phyloP scores from a whole-genome alignment of 208 protist species.

The Lotmaria passim region DNA sequence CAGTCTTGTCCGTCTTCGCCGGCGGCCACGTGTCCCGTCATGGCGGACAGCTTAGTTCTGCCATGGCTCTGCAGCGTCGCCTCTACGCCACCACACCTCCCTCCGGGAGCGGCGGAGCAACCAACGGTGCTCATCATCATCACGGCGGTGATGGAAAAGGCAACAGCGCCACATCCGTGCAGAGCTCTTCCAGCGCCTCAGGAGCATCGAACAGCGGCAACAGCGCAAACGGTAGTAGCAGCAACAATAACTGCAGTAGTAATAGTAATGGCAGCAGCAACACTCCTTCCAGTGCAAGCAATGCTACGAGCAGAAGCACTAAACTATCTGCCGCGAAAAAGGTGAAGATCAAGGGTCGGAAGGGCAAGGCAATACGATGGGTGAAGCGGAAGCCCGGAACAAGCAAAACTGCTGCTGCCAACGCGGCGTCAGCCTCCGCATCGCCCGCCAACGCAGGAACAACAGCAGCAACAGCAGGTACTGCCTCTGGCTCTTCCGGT shows the following conservation, averaged over 20 bases:
- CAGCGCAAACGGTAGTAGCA: conserved; percentile 2
- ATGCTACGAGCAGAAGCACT: too few species aligned
- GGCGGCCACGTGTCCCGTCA: neutral
- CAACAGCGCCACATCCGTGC: neutral
- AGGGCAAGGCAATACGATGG: conserved; percentile 12
- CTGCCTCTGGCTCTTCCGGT: neutral
- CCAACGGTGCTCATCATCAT: conserved; percentile 5
- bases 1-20: neutral
- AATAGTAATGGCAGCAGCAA: too few species aligned
- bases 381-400: conserved; percentile 26
- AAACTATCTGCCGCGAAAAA: neutral
- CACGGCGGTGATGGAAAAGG: conserved; percentile 11
- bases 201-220: neutral
- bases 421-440: neutral
- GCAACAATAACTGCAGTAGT: too few species aligned
- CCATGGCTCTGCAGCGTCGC: conserved; percentile 1
- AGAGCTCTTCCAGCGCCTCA: neutral
- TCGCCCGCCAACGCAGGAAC: too few species aligned
- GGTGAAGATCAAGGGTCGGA: conserved; percentile 16
- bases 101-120: neutral
- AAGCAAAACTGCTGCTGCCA: neutral
- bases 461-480: too few species aligned
- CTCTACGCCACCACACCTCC: conserved; percentile 11
- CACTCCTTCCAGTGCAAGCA: too few species aligned
- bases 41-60: neutral